Evolutionary conservation across 306 rosid species (phyloP), one percentile per base, ranked within the genome.

Genomic region (Calophaca sinica): DNA sequence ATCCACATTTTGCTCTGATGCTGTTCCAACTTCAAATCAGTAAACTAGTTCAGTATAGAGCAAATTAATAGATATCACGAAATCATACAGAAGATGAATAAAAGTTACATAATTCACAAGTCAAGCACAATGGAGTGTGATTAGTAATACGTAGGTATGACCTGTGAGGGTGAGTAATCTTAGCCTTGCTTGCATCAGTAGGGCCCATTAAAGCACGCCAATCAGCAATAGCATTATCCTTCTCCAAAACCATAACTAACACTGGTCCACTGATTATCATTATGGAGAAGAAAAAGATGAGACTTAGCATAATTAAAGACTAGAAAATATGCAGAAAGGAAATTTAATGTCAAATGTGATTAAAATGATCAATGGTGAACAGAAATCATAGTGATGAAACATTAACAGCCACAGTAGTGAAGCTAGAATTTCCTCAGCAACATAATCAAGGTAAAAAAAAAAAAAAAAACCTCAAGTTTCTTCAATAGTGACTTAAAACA

Each of bases 151-250:
- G 12, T n/a, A n/a, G n/a, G n/a, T 44, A 70, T 63, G 35, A 94
- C 98, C 98, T 91, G 82, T 87, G 83, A 75, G 97, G 97, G 79
- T 91, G 94, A 76, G 96, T 87, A 82, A 79, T 74, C 90, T 88
- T 94, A 72, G 97, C 98, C 80, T 80, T 87, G 63, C 12, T 78
- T 28, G 96, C 86, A 91, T 93, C 96, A 12, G 98, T 93, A 71
- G 98, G 98, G 9, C 98, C 98, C 84, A 93, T 91, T 66, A 91
- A 62, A 75, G 90, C 82, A 8, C 98, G 96, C 98, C 98, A 94
- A 74, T 88, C 93, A n/a, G 83, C 86, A 14, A 94, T 79, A 29
- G 98, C 96, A 48, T 89, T 84, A 83, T 89, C 89, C 90, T 89
- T 94, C 84, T 91, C 96, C 84, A 94, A 81, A 72, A 91, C 70